Conservation (phyloP, 805 yeast species). For the Phaffomyces thermotolerans region DNA sequence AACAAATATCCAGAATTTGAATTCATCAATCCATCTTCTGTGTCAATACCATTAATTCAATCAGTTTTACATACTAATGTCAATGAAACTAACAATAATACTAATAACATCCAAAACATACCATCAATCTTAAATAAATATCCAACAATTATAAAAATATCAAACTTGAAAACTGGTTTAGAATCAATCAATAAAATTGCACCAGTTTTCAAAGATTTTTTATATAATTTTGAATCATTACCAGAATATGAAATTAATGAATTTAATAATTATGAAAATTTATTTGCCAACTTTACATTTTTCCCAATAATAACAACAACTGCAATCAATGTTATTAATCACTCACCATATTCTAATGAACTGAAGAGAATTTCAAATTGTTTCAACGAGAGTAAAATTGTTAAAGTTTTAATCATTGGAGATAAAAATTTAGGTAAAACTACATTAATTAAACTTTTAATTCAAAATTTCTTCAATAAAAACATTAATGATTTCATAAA, state of each 20-base stretch:
- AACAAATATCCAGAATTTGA: constrained; percentile 23
- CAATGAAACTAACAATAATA: constrained; percentile 22
- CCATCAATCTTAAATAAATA: constrained; percentile 33
- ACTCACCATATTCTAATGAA: constrained; percentile 30
- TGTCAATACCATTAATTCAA: constrained; percentile 36
- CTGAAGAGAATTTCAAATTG: constrained; percentile 31
- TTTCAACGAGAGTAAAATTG: constrained; percentile 22
- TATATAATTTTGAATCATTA: constrained; percentile 22
- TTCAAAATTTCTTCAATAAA: constrained; percentile 37
- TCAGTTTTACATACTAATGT: constrained; percentile 33
- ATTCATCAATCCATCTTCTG: constrained; percentile 29
- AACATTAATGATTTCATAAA: constrained; percentile 24
- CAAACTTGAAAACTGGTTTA: constrained; percentile 35
- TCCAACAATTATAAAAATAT: constrained; percentile 36
- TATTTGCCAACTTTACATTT: constrained; percentile 33
- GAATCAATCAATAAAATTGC: constrained; percentile 35
- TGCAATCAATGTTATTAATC: constrained; percentile 15
- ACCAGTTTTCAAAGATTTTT: constrained; percentile 38
- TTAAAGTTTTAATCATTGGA: constrained; percentile 32
- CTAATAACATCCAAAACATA: constrained; percentile 26
- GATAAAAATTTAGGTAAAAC: constrained; percentile 79
- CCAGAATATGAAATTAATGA: constrained; percentile 10
- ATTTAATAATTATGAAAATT: constrained; percentile 19
- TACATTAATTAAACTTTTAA: constrained; percentile 48
- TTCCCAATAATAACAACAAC: constrained; percentile 25